Base-by-base conservation (phyloP, 139 green algal species). In the Chlorella sp. region DNA sequence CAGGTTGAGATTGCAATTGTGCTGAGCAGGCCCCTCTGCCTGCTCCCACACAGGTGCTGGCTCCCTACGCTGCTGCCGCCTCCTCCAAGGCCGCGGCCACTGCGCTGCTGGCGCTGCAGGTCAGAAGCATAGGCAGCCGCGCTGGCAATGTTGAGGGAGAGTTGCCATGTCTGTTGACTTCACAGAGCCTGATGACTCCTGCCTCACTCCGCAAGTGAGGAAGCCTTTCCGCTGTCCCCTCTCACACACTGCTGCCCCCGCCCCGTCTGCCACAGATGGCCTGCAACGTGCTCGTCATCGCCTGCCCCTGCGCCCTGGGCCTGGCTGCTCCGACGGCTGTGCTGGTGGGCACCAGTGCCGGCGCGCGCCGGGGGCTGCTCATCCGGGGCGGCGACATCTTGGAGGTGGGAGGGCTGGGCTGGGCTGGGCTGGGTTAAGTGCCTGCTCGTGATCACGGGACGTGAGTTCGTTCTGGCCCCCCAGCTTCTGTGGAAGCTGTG, bases 291-390 rank as follows among this genome's bases (percentile, higher is more conserved):
- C 91, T 99, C 83, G 95, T 98, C 20, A 95, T 97, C 26, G 96
- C 96, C 15, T 99, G 96, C 90, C 96, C 96, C 36, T 99, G 96
- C 81, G 96, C 96, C 0, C 90, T 99, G 56, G 96, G 96, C 12
- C 91, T 99, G 72, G 96, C 96, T 30, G 97, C 96, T 0, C 96
- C 96, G 44, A 98, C 95, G 3, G 95, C 95, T 11, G 95, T 99
- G 25, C 93, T 99, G 51, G 96, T 98, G 36, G 96, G 96, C 55
- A 98, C 94, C 1, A 90, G 87, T 20, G 91, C 93, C 16, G 96
- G 91, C 30, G 95, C 96, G 0, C 85, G 91, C 41, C 83, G 88
- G 38, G 96, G 96, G 7, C 91, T 99, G 80, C 92, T 98, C 5
- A 94, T 99, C 56, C 88, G 78, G 4, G 78, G 78, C n/a, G 78